Conservation (phyloP, 257 asterid species). For the Verbascum thapsus region DNA sequence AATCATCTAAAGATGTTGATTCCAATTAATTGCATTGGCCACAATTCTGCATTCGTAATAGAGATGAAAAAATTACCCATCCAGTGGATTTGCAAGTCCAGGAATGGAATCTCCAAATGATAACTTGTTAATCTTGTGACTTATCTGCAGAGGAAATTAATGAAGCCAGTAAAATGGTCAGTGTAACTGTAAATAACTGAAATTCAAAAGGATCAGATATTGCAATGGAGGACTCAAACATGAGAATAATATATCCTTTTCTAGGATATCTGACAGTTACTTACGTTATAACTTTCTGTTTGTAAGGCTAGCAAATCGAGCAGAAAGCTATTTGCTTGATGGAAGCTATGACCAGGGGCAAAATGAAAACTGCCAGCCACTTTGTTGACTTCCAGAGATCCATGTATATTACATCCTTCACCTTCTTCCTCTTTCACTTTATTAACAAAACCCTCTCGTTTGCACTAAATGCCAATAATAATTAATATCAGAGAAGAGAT, state of each 20-base stretch:
- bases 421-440: conserved; percentile 89
- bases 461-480: conserved; percentile 58
- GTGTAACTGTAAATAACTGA: conserved; percentile 16
- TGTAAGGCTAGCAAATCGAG: conserved; percentile 68
- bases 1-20: neutral
- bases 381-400: conserved; percentile 90
- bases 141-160: conserved; percentile 65
- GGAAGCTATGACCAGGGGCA: conserved; percentile 86
- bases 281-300: conserved; percentile 73
- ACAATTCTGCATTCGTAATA: conserved; percentile 3
- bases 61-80: conserved; percentile 65
- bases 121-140: conserved; percentile 85
- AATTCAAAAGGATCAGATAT: neutral
- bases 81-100: conserved; percentile 86
- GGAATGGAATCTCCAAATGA: conserved; percentile 91
- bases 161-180: conserved; percentile 14
- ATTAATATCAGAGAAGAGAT: conserved; percentile 25
- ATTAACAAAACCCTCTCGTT: conserved; percentile 89
- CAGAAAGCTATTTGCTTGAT: conserved; percentile 53
- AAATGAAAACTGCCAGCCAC: conserved; percentile 98
- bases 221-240: neutral
- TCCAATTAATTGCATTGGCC: neutral
- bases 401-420: conserved; percentile 98
- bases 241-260: neutral
- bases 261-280: conserved; percentile 27